Base-by-base conservation (phyloP, 2,329 filamentous ascomycete genomes). In the Aspergillus melleus region DNA sequence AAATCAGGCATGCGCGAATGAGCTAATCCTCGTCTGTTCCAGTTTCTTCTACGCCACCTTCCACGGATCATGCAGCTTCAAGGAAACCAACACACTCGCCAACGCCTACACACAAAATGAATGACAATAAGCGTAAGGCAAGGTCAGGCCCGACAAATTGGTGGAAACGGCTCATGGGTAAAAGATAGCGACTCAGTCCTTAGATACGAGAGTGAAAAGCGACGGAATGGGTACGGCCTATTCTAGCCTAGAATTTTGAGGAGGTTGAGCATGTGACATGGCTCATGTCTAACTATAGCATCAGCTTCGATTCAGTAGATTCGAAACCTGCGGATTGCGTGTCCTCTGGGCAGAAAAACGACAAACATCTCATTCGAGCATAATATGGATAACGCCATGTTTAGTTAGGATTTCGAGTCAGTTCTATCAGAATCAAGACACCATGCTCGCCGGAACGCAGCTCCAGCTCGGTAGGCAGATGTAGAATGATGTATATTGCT, bases 1-100 rank as follows among this genome's bases (percentile, higher is more conserved):
- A 30, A 66, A 63, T 55, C 61, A 67, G 54, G 66, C 66, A 52
- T 68, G 63, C 52, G 64, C 66, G 51, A 61, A 60, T 58, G 64
- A 68, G 58, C 61, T 68, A 32, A 4, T 39, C 22, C 44, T 55
- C 47, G 26, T 55, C 53, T 30, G 42, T 29, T 47, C 24, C 42
- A 24, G 44, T 29, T 55, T 44, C 44, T 16, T 55, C 44, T 32
- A 44, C 53, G 53, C 36, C 53, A 49, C 32, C 53, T 49, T 29
- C 29, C 6, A 26, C 30, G 30, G 42, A 36, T 30, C 53, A 55
- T 32, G 22, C 53, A 19, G 19, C 46, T 36, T 55, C 53, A 32
- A 49, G 24, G 30, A 55, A 32, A 44, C 19, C 20, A 14, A 39
- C 53, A 55, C 44, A 44, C 42, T 49, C 26, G 24, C 44, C 44